These are phyloP conservation scores for Agrocybe pediades DNA, from an alignment of 768 basidiomycete genomes.

Conservation along the genomic window DNA sequence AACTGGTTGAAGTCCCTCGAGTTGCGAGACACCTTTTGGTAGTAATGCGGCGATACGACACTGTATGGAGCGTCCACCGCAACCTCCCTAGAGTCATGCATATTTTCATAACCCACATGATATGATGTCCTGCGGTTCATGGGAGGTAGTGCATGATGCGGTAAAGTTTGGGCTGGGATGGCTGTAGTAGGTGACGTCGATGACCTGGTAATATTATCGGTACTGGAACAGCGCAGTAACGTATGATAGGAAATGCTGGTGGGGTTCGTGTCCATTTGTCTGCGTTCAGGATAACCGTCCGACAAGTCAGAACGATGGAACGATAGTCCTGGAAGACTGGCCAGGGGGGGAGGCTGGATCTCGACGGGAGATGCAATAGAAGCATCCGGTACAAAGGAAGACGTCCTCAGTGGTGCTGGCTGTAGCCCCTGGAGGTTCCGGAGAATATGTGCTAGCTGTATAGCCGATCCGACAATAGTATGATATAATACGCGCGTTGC, in stretches of 20 bases:
- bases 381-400: constrained; percentile 22
- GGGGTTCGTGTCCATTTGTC: neutral
- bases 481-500: constrained; percentile 67
- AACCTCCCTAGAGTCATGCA: neutral
- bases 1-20: neutral
- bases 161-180: neutral
- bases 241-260: constrained; percentile 5
- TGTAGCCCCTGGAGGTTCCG: constrained; percentile 38
- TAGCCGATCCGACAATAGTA: constrained; percentile 62
- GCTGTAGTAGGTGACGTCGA: neutral
- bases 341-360: constrained; percentile 15
- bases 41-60: neutral
- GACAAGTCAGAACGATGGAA: neutral
- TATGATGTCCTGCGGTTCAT: neutral
- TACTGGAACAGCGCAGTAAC: neutral
- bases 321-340: neutral
- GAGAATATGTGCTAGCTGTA: constrained; percentile 59
- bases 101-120: neutral
- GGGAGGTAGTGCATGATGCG: neutral
- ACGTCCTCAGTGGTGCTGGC: neutral
- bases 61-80: neutral
- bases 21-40: neutral
- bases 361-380: constrained; percentile 16
- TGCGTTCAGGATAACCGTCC: neutral
- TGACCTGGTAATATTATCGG: neutral